Evolutionary conservation across 345 rosid genomes (phyloP), one percentile per base, ranked within the genome.

Genomic region (Linum usitatissimum): DNA sequence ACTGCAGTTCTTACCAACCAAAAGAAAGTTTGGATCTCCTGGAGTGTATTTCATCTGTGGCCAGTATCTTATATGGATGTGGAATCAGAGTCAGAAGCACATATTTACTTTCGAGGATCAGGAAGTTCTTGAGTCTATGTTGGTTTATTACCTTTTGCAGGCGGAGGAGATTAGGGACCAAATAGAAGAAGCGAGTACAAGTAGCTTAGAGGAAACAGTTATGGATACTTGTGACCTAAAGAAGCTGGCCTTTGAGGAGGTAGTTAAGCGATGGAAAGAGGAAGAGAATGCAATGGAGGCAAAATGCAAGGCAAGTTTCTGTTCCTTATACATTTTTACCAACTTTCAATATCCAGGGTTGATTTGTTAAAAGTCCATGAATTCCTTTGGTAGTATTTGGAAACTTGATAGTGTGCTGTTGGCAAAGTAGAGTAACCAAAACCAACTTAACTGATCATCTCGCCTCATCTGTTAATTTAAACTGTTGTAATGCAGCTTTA

Each of bases 231-330:
- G 71, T 68, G 77, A 75, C 68, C 77, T 74, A 53, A 78, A 78
- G 66, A 62, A 60, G 68, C 67, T 75, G 19, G 73, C 72, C 18
- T 77, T 73, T 68, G 80, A 80, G 53, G 84, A 83, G 63, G 63
- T 67, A 59, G 61, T 59, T 57, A 81, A 73, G 68, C 75, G 74
- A 71, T 70, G 79, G 89, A 83, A 80, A 69, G 88, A 80, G 64
- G 88, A 87, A 77, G 84, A 83, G 49, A 67, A 75, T 78, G 82
- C 83, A 36, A 70, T 74, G 66, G 89, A 88, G 70, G 91, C 90
- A 68, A 78, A 78, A 72, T 83, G 81, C 81, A 81, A 87, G 90
- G 97, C 75, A 66, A 70, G 61, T 30, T 10, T 60, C 57, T 55
- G 6, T 34, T 48, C 39, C 9, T 20, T 55, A 59, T 19, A 17